Percentiles rank a stretch among this genome's conserved stretches.
phyloP scores from a whole-genome alignment of 2,329 filamentous ascomycete species.

The Penicillium sp. region DNA sequence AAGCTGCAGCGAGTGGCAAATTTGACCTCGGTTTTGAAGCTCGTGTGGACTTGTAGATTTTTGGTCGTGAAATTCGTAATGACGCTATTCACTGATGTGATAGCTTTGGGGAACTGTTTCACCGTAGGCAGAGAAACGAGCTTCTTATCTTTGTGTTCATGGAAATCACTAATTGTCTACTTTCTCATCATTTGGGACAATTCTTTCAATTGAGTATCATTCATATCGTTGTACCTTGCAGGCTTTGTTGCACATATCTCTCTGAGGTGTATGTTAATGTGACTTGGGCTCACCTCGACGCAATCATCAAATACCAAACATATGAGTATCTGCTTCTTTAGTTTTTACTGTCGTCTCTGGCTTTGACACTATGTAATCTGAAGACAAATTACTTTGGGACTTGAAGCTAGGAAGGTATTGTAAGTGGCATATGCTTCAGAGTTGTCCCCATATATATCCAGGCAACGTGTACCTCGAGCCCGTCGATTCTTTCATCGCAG shows the following conservation, averaged over 20 bases:
- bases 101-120: background rate
- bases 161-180: background rate
- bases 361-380: background rate
- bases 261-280: background rate
- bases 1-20: constrained; percentile 15
- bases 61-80: background rate
- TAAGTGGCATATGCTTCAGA: background rate
- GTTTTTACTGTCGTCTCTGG: background rate
- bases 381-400: background rate
- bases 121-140: background rate
- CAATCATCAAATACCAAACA: background rate
- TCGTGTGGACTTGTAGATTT: background rate
- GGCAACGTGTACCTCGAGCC: background rate
- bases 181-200: background rate
- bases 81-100: background rate
- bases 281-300: background rate
- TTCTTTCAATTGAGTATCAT: background rate
- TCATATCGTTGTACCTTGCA: background rate
- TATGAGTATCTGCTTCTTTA: background rate
- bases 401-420: background rate
- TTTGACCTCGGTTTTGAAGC: background rate
- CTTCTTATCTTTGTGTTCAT: background rate
- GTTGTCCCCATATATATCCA: background rate
- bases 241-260: background rate
- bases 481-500: background rate